Base-by-base conservation (phyloP, 2,329 filamentous ascomycete species). In the Penicillium sp. region DNA sequence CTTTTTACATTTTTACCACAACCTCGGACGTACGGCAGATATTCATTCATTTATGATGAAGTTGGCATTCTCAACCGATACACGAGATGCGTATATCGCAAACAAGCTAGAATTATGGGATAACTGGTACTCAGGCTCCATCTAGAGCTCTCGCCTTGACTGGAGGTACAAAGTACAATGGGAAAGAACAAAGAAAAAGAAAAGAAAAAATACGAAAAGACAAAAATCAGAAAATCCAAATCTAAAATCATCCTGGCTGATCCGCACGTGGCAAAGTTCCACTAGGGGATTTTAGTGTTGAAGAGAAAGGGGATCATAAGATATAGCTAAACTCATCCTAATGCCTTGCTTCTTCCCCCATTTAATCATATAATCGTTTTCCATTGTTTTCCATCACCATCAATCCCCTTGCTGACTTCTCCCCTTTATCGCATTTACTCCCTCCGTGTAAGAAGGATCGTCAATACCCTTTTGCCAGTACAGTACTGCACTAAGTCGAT, bases 261-360 rank as follows among this genome's bases (percentile, higher is more conserved):
- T 60, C 57, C 37, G 62, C 62, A 65, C 63, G 63, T 65, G 63
- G 63, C 63, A 61, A 64, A 61, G 53, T 63, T 37, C 57, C 53
- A 58, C 57, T 48, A 47, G 45, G 37, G 29, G 10, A 37, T 21
- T 37, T 31, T 48, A 21, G 45, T 29, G 6, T 48, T 27, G 16
- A 22, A 11, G 27, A 29, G 45, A 29, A 29, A 45, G 14, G 7
- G 21, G 13, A n/a, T 11, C 41, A 22, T 45, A 31, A 31, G 29
- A 8, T 14, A 26, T 21, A 48, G 11, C 6, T 29, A 19, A 19
- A 29, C 11, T 19, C 13, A 19, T 19, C 13, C 26, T 39, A 13
- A 45, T 11, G n/a, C 13, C 24, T n/a, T 26, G 19, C 21, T 44
- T 16, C 4, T 27, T 4, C 27, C 19, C 10, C 3, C 27, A 1